Conservation (phyloP, 805 yeast genomes). For the Candida chauliodis region DNA sequence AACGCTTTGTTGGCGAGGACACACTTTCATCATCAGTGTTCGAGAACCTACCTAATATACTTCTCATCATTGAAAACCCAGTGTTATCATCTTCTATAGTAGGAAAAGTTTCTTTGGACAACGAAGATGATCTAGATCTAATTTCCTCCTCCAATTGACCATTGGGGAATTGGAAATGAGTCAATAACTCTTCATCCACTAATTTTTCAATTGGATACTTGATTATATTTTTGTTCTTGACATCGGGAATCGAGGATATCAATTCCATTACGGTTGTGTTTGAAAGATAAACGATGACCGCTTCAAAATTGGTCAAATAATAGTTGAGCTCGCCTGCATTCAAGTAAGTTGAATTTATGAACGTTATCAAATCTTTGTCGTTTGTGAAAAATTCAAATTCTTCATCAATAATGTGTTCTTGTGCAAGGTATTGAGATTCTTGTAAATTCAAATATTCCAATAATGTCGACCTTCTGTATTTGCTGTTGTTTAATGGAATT, state of each 20-base stretch:
- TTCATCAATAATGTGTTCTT: conserved; percentile 10
- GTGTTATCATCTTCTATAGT: conserved; percentile 19
- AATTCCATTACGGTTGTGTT: conserved; percentile 33
- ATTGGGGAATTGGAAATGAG: conserved; percentile 27
- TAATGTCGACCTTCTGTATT: conserved; percentile 17
- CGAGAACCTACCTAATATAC: conserved; percentile 33
- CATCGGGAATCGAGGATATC: conserved; percentile 6
- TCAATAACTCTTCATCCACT: conserved; percentile 26
- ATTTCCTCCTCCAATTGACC: conserved; percentile 18
- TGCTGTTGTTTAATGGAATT: conserved; percentile 3
- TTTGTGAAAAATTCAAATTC: conserved; percentile 22
- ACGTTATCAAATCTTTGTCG: conserved; percentile 29
- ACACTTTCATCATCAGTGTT: conserved; percentile 9
- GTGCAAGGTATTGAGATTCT: conserved; percentile 13
- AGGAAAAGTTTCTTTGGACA: conserved; percentile 29
- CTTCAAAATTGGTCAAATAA: conserved; percentile 42
- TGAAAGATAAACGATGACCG: conserved; percentile 34
- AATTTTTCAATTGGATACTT: conserved; percentile 23
- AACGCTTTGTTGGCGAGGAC: conserved; percentile 7
- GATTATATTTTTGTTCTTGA: conserved; percentile 14
- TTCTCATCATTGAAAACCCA: conserved; percentile 30
- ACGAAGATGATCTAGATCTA: conserved; percentile 34
- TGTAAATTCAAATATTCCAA: conserved; percentile 29
- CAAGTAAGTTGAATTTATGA: conserved; percentile 23
- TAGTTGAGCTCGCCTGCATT: conserved; percentile 38